Percentiles rank a stretch among this genome's conserved stretches.
These are phyloP conservation scores for Dryadomyces sulphureus DNA, from an alignment of 2,329 filamentous ascomycete genomes.

Conservation along the genomic window DNA sequence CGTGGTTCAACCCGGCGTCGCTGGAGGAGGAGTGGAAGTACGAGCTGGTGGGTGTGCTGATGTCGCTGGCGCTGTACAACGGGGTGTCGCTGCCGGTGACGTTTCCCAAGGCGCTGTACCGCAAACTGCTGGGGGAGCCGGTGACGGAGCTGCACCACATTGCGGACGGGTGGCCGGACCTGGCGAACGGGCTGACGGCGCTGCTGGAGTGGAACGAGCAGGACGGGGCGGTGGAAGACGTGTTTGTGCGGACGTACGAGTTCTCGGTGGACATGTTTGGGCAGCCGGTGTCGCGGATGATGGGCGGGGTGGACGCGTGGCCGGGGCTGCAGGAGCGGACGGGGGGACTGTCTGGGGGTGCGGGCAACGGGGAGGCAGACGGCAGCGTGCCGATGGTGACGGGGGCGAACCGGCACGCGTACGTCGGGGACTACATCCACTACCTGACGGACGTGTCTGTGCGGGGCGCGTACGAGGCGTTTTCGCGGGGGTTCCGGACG, in stretches of 20 bases:
- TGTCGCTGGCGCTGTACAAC: slow-evolving; percentile 86
- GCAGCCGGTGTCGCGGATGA: slow-evolving; percentile 40
- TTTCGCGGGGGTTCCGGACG: slow-evolving; percentile 63
- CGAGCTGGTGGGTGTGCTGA: slow-evolving; percentile 73
- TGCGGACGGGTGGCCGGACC: slow-evolving; percentile 71
- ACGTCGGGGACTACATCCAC: slow-evolving; percentile 69
- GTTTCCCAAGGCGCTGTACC: slow-evolving; percentile 75
- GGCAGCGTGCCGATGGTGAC: slow-evolving; percentile 61
- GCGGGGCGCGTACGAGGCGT: slow-evolving; percentile 62
- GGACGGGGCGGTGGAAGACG: slow-evolving; percentile 62
- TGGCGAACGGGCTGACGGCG: slow-evolving; percentile 57
- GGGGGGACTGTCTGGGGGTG: neutral
- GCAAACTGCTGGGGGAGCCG: slow-evolving; percentile 56
- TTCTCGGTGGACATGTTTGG: slow-evolving; percentile 54
- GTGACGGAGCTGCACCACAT: slow-evolving; percentile 63
- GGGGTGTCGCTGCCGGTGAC: slow-evolving; percentile 81
- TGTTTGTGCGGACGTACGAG: slow-evolving; percentile 74
- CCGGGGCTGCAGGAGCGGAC: slow-evolving; percentile 30
- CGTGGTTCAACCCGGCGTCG: slow-evolving; percentile 77
- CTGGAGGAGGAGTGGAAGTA: slow-evolving; percentile 79
- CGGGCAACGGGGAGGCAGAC: slow-evolving; percentile 2
- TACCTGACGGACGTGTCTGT: slow-evolving; percentile 73
- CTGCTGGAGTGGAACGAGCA: slow-evolving; percentile 63
- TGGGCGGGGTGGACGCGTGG: slow-evolving; percentile 34
- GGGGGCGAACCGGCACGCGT: slow-evolving; percentile 60